These are phyloP conservation scores for Metschnikowia aberdeeniae DNA, from an alignment of 805 yeast species.

Conservation along the genomic window DNA sequence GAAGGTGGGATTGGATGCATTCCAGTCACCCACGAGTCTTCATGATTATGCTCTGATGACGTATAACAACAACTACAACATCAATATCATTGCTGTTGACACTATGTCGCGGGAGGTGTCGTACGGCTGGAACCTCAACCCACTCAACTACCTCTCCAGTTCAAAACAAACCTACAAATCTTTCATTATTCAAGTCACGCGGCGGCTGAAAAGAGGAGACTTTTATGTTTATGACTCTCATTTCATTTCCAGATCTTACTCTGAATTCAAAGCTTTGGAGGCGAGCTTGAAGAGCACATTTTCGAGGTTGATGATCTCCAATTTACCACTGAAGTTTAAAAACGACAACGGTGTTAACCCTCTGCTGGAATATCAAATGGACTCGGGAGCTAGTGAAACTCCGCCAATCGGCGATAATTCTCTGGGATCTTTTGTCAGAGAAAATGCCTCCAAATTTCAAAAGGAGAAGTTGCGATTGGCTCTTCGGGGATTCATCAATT, in stretches of 20 bases:
- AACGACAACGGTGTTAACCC: conserved; percentile 28
- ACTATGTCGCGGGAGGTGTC: conserved; percentile 12
- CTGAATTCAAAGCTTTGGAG: conserved; percentile 62
- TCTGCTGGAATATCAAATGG: not conserved
- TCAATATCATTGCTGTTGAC: conserved; percentile 69
- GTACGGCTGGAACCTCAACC: conserved; percentile 18
- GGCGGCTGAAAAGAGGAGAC: conserved; percentile 13
- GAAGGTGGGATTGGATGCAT: conserved; percentile 13
- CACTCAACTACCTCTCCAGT: conserved; percentile 6
- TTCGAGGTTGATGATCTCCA: conserved; percentile 63
- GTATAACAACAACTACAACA: conserved; percentile 52
- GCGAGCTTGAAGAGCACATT: conserved; percentile 47
- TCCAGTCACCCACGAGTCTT: conserved; percentile 10
- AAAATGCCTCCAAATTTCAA: conserved; percentile 31
- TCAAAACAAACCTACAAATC: conserved; percentile 25
- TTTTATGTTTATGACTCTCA: conserved; percentile 22
- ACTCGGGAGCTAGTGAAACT: not conserved
- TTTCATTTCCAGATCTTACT: conserved; percentile 59
- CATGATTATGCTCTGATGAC: conserved; percentile 22
- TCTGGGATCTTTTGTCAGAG: not conserved
- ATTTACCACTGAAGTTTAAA: conserved; percentile 52
- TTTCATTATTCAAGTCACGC: conserved; percentile 47
- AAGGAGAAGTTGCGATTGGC: conserved; percentile 78
- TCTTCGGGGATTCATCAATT: conserved; percentile 65
- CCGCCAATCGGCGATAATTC: not conserved